Base-by-base conservation (phyloP, 495 filamentous ascomycete genomes). In the Wilcoxina mikolae region DNA sequence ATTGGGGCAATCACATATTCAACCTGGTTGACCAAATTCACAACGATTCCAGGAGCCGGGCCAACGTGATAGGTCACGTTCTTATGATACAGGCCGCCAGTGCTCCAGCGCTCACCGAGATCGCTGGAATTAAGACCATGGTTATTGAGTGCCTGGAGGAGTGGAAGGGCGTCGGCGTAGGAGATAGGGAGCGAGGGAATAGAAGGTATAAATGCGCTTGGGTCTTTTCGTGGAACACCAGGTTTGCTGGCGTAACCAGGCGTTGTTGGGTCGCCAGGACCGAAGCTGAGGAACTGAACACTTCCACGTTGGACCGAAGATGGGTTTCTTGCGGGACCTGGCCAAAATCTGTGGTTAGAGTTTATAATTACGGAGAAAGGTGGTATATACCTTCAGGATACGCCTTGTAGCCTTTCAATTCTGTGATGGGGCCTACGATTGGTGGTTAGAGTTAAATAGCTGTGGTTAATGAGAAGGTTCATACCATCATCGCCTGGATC, bases 111-210 rank as follows among this genome's bases (percentile, higher is more conserved):
- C 53, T 78, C 68, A 60, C 82, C 83, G 61, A 95, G 83, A 46
- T 90, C 80, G 1, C 79, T 76, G 1, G 85, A 83, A 58, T 80
- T 77, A 24, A 85, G 82, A 0, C 91, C 91, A 61, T 89, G 75
- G 11, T 89, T 88, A 65, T 96, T 95, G 42, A 98, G 74, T 3
- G 88, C 85, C 60, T 81, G 83, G 28, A 98, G 74, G 35, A 98
- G 74, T 0, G 91, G 91, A 2, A 95, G 65, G 0, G 82, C 88
- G 56, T 96, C 91, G 3, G 69, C 62, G 65, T 93, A 96, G 0
- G 91, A 98, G 29, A 98, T 83, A 1, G 91, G 91, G 9, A 95
- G 68, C 0, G 93, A 96, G 0, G 91, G 91, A 51, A 96, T 95
- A 22, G 77, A 80, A 0, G 91, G 87, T 44, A 85, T 87, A 2